Conservation (phyloP, 208 protist genomes). For the Balamuthia mandrillaris region DNA sequence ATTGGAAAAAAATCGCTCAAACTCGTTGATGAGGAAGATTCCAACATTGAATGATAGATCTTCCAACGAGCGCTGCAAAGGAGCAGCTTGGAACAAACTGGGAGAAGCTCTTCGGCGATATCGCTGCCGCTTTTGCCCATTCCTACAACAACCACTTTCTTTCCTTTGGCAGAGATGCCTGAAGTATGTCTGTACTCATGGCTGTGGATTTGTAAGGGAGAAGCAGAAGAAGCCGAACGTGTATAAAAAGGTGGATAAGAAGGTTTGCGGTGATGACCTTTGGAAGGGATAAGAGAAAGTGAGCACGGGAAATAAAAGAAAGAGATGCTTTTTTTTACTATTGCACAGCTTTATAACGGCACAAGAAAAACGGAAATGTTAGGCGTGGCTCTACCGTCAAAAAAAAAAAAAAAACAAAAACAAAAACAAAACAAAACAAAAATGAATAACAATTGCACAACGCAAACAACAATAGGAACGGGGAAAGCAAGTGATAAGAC, state of each 20-base stretch:
- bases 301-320: no score
- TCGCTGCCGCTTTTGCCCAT: not conserved
- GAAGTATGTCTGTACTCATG: conserved; percentile 1
- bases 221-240: not conserved
- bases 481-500: not conserved
- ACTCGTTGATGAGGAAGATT: not conserved
- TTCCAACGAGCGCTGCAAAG: not conserved
- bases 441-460: no score
- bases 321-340: no score
- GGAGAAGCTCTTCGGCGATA: conserved; percentile 4
- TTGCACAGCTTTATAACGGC: no score
- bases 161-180: not conserved
- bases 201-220: not conserved
- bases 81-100: not conserved
- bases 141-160: not conserved
- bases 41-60: not conserved
- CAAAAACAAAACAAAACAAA: no score
- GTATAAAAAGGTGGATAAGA: not conserved
- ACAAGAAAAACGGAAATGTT: no score
- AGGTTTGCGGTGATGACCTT: not conserved
- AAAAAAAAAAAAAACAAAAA: no score
- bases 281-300: no score
- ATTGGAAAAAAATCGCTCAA: not conserved
- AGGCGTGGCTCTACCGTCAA: no score
- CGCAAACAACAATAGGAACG: no score